Base-by-base conservation (phyloP, 768 basidiomycete species). In the Sistotremastrum niveocremeum region DNA sequence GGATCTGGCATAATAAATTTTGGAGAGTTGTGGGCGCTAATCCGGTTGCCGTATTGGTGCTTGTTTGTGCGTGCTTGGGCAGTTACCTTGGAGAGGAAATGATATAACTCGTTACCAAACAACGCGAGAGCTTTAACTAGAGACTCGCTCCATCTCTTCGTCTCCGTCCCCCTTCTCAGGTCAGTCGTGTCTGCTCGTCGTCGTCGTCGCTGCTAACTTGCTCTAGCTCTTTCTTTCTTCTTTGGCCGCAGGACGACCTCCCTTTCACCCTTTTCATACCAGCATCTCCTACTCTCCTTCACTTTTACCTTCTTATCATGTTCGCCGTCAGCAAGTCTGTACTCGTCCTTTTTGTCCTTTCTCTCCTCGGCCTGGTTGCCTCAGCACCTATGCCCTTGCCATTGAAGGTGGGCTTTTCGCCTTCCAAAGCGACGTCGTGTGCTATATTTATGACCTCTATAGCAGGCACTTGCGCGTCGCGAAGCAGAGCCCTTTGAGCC, bases 1-100 rank as follows among this genome's bases (percentile, higher is more conserved):
- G 84, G 70, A 63, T 95, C 87, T 9, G 82, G 76, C 79, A 83
- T 81, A 52, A 48, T 49, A 47, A 34, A 48, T 28, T 20, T 49
- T 20, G 48, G 46, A 34, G 20, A 30, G 37, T 50, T 49, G 49
- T 33, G 33, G 34, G 40, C 49, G 11, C 34, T 46, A 42, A 44
- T 33, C 9, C 29, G 39, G 49, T 37, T 49, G 49, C 20, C 20
- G 20, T 20, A 20, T 20, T 20, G 20, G 20, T 20, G 20, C 20
- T 20, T 20, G 20, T 20, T 20, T 20, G 20, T 20, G 20, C 20
- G 20, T 20, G 20, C 20, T 20, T 20, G 20, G 20, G 20, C 20
- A 20, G 20, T 20, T 20, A 20, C 20, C 20, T 20, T 20, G 20
- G 20, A 20, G 20, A 20, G 20, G 20, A 20, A 20, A 20, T 20